Evolutionary conservation across 169 alveolate species (phyloP).

Genomic region (Eimeria sp.): DNA sequence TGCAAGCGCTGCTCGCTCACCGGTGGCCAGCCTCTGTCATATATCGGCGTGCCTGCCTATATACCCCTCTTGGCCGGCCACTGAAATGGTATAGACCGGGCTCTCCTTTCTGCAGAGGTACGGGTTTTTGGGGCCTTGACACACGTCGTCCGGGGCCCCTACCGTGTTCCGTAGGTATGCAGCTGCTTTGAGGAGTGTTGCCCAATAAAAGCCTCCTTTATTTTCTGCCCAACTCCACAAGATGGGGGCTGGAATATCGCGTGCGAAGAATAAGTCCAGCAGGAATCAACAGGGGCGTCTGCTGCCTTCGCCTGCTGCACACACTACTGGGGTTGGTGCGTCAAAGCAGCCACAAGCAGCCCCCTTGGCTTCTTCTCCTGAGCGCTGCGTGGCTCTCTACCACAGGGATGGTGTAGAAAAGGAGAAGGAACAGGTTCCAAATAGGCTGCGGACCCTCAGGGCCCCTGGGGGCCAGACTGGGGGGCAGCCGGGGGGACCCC

Average conservation of each 20-base stretch:
- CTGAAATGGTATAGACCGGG: neutral
- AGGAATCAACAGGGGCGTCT: conserved; percentile 47
- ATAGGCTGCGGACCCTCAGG: conserved; percentile 51
- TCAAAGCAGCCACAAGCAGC: neutral
- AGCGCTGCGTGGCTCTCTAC: conserved; percentile 55
- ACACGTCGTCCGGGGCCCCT: conserved; percentile 28
- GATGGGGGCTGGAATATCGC: conserved; percentile 67
- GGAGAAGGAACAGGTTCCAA: conserved; percentile 5
- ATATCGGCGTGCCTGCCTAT: neutral
- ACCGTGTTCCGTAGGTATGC: neutral
- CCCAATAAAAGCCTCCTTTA: neutral
- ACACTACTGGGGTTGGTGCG: neutral
- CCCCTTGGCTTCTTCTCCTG: conserved; percentile 13
- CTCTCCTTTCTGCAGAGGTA: neutral
- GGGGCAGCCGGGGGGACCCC: neutral
- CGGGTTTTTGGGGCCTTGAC: conserved; percentile 19
- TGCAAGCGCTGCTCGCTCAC: neutral
- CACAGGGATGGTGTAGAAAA: neutral
- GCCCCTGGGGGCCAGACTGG: conserved; percentile 28
- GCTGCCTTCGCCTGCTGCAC: conserved; percentile 50
- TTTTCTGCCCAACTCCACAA: neutral
- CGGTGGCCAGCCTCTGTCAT: neutral
- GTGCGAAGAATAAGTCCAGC: conserved; percentile 32
- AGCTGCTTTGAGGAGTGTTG: neutral
- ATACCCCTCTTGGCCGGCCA: neutral